Evolutionary conservation across 495 filamentous ascomycete species (phyloP).

Genomic region (Aspergillus wentii): DNA sequence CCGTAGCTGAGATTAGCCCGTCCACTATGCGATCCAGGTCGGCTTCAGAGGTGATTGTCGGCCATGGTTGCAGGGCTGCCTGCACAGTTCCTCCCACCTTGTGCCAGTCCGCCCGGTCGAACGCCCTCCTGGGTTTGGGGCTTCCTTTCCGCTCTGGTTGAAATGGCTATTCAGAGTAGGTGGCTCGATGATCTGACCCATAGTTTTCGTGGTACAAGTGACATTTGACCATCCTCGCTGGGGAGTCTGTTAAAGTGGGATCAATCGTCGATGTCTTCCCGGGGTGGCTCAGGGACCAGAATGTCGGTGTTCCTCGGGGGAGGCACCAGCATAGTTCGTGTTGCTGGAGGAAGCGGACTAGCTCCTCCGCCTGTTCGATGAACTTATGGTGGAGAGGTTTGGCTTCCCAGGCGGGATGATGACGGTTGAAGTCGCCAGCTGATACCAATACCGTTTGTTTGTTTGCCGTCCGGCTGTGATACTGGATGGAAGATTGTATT

Average conservation of each 20-base stretch:
- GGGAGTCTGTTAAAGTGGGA: constrained; percentile 12
- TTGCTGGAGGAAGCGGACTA: constrained; percentile 15
- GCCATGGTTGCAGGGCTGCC: too few species aligned
- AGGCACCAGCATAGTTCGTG: constrained; percentile 10
- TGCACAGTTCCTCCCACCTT: too few species aligned
- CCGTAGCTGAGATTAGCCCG: too few species aligned
- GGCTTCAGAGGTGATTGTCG: too few species aligned
- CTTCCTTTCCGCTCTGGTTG: too few species aligned
- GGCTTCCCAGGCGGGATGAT: constrained; percentile 14
- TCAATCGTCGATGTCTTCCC: constrained; percentile 15
- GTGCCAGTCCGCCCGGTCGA: constrained; percentile 21
- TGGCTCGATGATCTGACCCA: constrained; percentile 13
- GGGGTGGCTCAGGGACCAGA: constrained; percentile 13
- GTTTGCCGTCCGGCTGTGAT: not conserved
- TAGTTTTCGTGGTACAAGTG: constrained; percentile 18
- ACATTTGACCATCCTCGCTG: constrained; percentile 10
- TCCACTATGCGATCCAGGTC: too few species aligned
- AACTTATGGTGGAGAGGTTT: constrained; percentile 9
- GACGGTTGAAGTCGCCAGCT: constrained; percentile 19
- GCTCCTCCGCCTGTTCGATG: constrained; percentile 15
- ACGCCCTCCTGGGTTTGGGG: constrained; percentile 14
- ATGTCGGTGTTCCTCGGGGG: constrained; percentile 11
- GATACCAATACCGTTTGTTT: constrained; percentile 11
- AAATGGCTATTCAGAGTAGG: too few species aligned
- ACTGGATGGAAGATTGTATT: constrained; percentile 15